Percentiles rank a stretch among this genome's conserved stretches.
These are phyloP conservation scores for Phytopythium oedochilum DNA, from an alignment of 352 stramenopile species.

Conservation along the genomic window DNA sequence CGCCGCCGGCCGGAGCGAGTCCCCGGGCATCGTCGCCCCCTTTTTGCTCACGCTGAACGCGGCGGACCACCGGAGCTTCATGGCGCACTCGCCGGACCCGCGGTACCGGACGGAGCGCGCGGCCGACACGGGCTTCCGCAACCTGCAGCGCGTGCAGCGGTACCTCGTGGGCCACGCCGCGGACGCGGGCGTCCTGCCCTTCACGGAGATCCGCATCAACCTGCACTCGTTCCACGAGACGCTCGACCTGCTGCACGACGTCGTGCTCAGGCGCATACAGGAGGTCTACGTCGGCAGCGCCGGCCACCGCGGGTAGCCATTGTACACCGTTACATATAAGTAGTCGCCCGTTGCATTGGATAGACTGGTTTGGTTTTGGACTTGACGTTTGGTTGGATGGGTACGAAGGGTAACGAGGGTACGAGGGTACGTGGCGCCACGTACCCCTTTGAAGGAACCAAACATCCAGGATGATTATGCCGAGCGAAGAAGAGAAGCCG, in stretches of 20 bases:
- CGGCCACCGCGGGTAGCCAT: not conserved
- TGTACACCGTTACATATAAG: too few species aligned
- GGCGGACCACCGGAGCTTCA: conserved; percentile 70
- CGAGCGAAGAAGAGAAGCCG: too few species aligned
- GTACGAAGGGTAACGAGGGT: too few species aligned
- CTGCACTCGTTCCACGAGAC: conserved; percentile 86
- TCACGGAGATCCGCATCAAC: conserved; percentile 78
- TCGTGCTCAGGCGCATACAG: conserved; percentile 81
- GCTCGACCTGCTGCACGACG: conserved; percentile 80
- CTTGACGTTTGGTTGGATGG: too few species aligned
- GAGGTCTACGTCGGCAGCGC: conserved; percentile 51
- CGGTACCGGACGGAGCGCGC: conserved; percentile 62
- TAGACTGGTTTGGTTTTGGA: too few species aligned
- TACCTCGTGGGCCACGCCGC: conserved; percentile 52
- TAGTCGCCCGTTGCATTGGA: too few species aligned
- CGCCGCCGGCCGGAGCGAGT: conserved; percentile 19
- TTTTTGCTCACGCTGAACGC: conserved; percentile 72
- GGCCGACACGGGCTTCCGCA: conserved; percentile 51
- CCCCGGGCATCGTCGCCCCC: conserved; percentile 74
- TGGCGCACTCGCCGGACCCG: conserved; percentile 78
- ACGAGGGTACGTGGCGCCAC: too few species aligned
- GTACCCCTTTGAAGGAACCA: too few species aligned
- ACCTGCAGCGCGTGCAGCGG: conserved; percentile 76
- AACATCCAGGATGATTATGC: too few species aligned
- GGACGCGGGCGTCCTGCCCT: conserved; percentile 44